phyloP scores from a whole-genome alignment of 108 stramenopile genomes.

The Pseudonitzschia multiseries region DNA sequence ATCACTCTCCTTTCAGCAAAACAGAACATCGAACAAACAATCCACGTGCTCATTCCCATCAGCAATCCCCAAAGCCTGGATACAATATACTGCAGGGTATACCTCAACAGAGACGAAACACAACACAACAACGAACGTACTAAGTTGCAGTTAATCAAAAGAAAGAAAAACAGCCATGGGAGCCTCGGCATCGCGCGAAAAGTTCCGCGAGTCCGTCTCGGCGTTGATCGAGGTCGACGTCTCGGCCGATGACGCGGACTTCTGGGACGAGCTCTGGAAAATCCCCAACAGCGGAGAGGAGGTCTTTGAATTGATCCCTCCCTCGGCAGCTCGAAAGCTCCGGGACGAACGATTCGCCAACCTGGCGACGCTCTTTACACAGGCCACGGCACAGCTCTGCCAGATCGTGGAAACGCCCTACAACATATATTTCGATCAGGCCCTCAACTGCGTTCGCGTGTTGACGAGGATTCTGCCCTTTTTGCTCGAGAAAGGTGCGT shows the following conservation, averaged over 20 bases:
- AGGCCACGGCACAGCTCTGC: conserved; percentile 92
- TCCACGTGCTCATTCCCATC: no score
- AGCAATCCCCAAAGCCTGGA: no score
- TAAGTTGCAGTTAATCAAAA: not conserved
- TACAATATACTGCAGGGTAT: not conserved
- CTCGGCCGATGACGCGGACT: conserved; percentile 82
- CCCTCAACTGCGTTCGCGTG: conserved; percentile 90
- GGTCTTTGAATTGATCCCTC: conserved; percentile 90
- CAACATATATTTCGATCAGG: conserved; percentile 92
- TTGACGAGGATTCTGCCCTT: conserved; percentile 91
- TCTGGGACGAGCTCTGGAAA: conserved; percentile 95
- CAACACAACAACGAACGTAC: not conserved
- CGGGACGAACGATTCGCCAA: conserved; percentile 84
- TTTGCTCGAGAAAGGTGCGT: conserved; percentile 79
- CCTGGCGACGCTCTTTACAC: conserved; percentile 85
- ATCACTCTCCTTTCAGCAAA: no score
- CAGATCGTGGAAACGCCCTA: conserved; percentile 96
- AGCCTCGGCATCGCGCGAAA: conserved; percentile 86
- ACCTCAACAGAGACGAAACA: not conserved
- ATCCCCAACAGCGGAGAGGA: conserved; percentile 80
- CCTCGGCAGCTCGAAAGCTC: conserved; percentile 57
- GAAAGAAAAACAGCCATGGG: conserved; percentile 56
- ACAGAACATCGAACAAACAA: no score
- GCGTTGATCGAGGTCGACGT: conserved; percentile 76
- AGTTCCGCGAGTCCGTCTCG: conserved; percentile 78